A percentile compares a stretch with the other conserved stretches of the same genome.
phyloP scores from a whole-genome alignment of 164 flowering plant species.

The Paratinospora sagittata region DNA sequence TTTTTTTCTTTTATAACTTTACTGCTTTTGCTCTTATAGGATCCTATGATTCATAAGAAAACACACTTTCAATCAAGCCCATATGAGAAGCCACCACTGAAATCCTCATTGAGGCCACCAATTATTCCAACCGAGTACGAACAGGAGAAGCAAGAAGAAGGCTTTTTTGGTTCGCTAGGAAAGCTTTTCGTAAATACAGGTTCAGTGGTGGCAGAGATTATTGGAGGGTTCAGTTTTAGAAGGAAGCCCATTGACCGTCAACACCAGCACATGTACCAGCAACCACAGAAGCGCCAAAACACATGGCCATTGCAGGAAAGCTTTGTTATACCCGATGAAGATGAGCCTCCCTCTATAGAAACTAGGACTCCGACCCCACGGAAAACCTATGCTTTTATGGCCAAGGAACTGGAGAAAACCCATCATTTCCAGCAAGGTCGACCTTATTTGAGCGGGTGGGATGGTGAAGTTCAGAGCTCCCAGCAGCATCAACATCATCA shows the following conservation, averaged over 20 bases:
- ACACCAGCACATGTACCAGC: constrained; percentile 33
- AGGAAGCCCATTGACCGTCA: constrained; percentile 36
- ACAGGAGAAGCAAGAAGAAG: constrained; percentile 69
- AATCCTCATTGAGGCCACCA: constrained; percentile 65
- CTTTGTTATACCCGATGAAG: constrained; percentile 70
- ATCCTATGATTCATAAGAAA: constrained; percentile 22
- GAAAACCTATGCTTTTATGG: constrained; percentile 88
- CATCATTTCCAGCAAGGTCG: constrained; percentile 58
- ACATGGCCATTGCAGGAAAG: constrained; percentile 86
- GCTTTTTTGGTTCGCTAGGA: constrained; percentile 58
- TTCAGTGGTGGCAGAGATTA: constrained; percentile 40
- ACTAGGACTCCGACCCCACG: constrained; percentile 70
- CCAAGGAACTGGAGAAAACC: constrained; percentile 67
- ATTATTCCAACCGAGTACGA: constrained; percentile 69
- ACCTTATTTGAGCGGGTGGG: constrained; percentile 53
- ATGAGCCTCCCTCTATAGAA: constrained; percentile 83
- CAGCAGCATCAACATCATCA: constrained; percentile 42
- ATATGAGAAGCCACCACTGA: constrained; percentile 61
- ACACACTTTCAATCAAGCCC: constrained; percentile 24
- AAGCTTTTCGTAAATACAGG: constrained; percentile 50
- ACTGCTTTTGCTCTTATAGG: constrained; percentile 27
- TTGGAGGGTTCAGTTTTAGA: constrained; percentile 52
- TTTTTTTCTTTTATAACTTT: neutral
- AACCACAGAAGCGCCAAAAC: constrained; percentile 34
- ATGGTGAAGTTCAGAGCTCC: constrained; percentile 29